These are phyloP conservation scores for Exophiala aquamarina DNA, from an alignment of 2,329 filamentous ascomycete species.

Conservation along the genomic window DNA sequence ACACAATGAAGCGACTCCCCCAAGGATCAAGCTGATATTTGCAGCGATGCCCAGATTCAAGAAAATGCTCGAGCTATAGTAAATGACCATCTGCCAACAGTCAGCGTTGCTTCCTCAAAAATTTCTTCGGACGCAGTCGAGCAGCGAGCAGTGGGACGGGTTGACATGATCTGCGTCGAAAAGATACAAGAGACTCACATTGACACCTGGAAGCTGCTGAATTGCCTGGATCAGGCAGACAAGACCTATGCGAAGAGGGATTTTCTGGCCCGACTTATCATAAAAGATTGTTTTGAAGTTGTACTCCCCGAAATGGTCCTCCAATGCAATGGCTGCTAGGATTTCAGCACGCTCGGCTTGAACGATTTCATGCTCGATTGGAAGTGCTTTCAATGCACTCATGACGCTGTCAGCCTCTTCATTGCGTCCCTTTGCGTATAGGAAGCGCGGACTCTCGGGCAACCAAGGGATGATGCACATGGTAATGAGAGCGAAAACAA, in stretches of 20 bases:
- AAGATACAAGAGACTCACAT: no score
- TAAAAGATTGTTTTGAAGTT: conserved; percentile 14
- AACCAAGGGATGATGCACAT: conserved; percentile 47
- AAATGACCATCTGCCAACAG: conserved; percentile 6
- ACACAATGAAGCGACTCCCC: conserved; percentile 9
- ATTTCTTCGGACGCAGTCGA: no score
- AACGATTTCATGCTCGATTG: conserved; percentile 10
- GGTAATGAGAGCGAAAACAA: conserved; percentile 49
- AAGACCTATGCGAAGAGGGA: conserved; percentile 8
- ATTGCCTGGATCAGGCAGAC: conserved; percentile 13
- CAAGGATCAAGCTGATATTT: conserved; percentile 2
- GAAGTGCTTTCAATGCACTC: conserved; percentile 45
- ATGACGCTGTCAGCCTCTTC: conserved; percentile 49
- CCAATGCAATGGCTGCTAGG: conserved; percentile 12
- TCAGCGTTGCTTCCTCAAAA: no score
- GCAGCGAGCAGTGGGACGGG: no score
- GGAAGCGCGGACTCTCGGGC: conserved; percentile 47
- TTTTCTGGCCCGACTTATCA: conserved; percentile 15
- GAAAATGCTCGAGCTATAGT: conserved; percentile 14
- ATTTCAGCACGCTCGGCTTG: conserved; percentile 13
- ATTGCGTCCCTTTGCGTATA: conserved; percentile 43
- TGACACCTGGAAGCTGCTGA: conserved; percentile 13
- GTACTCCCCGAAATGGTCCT: conserved; percentile 12
- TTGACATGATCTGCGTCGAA: no score
- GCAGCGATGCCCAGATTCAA: conserved; percentile 13